Percentiles rank a stretch among this genome's conserved stretches.
phyloP scores from a whole-genome alignment of 225 moss, liverwort and hornwort species.

The Rhytidiadelphus loreus region DNA sequence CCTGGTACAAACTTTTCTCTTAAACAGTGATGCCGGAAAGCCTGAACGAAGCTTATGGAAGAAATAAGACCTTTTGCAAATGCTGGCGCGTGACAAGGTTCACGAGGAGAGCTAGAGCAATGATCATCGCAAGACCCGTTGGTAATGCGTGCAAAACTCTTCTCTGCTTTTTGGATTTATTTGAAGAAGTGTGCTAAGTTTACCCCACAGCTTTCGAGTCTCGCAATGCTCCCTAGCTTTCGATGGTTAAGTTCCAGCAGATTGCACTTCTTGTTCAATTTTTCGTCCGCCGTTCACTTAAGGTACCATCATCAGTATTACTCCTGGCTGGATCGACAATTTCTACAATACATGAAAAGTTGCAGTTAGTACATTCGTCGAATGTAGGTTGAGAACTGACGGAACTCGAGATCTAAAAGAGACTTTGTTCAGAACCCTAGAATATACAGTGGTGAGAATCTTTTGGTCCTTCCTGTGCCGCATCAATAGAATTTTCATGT shows the following conservation, averaged over 20 bases:
- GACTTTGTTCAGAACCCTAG: not conserved
- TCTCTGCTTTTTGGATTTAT: not conserved
- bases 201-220: not conserved
- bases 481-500: not conserved
- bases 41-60: not conserved
- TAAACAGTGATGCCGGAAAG: not conserved
- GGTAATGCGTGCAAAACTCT: not conserved
- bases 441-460: not conserved
- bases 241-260: not conserved
- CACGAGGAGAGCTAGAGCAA: not conserved
- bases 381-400: not conserved
- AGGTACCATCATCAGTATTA: not conserved
- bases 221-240: not conserved
- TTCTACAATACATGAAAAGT: not conserved
- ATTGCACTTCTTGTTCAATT: not conserved
- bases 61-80: not conserved
- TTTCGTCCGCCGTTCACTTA: not conserved
- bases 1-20: not conserved
- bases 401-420: not conserved
- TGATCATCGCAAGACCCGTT: not conserved
- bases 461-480: not conserved
- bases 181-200: not conserved
- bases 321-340: not conserved
- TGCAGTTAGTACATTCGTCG: not conserved
- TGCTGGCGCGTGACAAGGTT: not conserved